Evolutionary conservation across 2,329 filamentous ascomycete species (phyloP).

Genomic region (Clarireedia hainanense): DNA sequence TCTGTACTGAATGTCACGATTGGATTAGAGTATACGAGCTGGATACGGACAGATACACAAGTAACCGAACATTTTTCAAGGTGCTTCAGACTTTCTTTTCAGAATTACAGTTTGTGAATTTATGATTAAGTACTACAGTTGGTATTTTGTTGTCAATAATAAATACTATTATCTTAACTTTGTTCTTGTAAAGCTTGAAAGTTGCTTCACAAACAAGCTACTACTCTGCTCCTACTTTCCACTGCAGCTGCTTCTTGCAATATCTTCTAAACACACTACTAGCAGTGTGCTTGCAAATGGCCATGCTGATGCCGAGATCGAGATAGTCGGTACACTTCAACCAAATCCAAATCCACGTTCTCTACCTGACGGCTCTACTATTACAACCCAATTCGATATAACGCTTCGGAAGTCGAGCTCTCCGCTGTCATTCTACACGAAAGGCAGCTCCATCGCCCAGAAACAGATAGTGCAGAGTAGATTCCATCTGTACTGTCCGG

Average conservation of each 20-base stretch:
- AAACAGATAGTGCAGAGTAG: neutral
- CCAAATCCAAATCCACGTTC: neutral
- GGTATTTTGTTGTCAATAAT: no score
- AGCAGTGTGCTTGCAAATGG: neutral
- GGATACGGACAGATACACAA: no score
- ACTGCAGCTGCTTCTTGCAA: neutral
- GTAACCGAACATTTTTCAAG: no score
- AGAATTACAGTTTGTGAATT: no score
- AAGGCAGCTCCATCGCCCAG: neutral
- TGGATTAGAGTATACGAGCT: no score
- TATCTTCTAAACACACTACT: neutral
- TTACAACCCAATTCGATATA: neutral
- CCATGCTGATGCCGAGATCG: neutral
- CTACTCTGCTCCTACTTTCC: neutral
- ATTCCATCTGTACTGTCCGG: neutral
- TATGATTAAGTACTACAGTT: no score
- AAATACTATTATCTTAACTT: neutral
- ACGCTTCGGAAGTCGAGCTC: neutral
- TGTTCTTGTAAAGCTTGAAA: neutral
- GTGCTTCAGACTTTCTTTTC: no score
- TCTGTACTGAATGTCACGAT: no score
- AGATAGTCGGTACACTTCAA: slow-evolving; percentile 2
- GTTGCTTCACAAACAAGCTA: neutral
- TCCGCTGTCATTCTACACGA: neutral
- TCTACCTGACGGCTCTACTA: neutral